Evolutionary conservation across 2,329 filamentous ascomycete genomes (phyloP).

Genomic region (Mollisiaceae sp.): DNA sequence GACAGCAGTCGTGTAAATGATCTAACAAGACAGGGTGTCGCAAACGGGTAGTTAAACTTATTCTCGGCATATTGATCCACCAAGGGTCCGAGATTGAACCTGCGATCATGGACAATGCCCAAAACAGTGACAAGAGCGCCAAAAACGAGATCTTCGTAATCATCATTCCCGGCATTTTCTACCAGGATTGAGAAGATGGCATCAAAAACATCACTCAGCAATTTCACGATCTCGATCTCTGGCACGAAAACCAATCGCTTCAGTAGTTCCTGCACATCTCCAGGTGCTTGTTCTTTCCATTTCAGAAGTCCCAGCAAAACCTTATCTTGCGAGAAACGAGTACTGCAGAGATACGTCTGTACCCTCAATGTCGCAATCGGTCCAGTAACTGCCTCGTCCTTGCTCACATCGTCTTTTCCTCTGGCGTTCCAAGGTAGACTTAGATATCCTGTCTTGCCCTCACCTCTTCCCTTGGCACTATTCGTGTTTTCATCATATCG

Average conservation of each 20-base stretch:
- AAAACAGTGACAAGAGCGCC: constrained; percentile 87
- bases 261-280: constrained; percentile 74
- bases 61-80: constrained; percentile 91
- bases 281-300: constrained; percentile 79
- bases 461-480: constrained; percentile 61
- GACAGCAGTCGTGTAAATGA: constrained; percentile 85
- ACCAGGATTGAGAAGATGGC: constrained; percentile 90
- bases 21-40: constrained; percentile 83
- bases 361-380: constrained; percentile 80
- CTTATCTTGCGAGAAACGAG: constrained; percentile 90
- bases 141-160: constrained; percentile 92
- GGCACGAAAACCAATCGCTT: constrained; percentile 90
- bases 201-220: constrained; percentile 87
- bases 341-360: constrained; percentile 91
- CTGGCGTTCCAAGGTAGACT: constrained; percentile 79
- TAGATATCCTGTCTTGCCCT: constrained; percentile 85
- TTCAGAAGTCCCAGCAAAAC: constrained; percentile 81
- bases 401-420: constrained; percentile 68
- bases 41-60: constrained; percentile 91
- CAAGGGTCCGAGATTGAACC: constrained; percentile 88
- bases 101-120: constrained; percentile 90
- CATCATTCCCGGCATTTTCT: constrained; percentile 87
- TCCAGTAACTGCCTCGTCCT: constrained; percentile 76
- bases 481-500: constrained; percentile 91
- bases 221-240: constrained; percentile 96